Evolutionary conservation across 2,329 filamentous ascomycete genomes (phyloP).

Genomic region (Ophiostoma sp.): DNA sequence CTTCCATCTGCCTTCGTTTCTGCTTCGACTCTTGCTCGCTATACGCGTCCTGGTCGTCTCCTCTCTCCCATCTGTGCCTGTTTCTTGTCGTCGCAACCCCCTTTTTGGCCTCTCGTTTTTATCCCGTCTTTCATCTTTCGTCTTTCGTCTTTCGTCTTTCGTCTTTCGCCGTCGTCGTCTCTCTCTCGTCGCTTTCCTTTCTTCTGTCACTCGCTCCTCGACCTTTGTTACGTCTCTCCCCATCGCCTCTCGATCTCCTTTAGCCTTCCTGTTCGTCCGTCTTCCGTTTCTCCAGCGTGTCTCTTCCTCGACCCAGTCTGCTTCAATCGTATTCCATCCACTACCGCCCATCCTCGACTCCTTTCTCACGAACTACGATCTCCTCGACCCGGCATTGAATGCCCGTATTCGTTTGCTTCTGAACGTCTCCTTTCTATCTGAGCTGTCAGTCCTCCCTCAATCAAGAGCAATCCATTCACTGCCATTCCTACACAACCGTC

Average conservation of each 20-base stretch:
- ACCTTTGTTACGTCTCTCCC: conserved; percentile 1
- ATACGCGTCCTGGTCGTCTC: neutral
- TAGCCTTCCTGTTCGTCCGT: neutral
- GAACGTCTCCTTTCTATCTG: neutral
- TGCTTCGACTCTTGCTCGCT: conserved; percentile 4
- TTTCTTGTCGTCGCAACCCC: neutral
- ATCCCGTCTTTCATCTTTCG: neutral
- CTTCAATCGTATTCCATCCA: neutral
- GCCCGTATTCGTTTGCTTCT: neutral
- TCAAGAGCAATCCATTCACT: neutral
- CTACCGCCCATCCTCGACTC: neutral
- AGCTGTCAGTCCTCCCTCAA: conserved; percentile 10
- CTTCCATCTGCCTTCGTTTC: neutral
- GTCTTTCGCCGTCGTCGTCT: neutral
- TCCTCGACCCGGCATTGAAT: neutral
- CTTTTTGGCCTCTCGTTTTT: too few species aligned
- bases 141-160: neutral
- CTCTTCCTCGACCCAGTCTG: neutral
- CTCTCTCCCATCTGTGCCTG: neutral
- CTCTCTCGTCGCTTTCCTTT: neutral
- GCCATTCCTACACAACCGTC: neutral
- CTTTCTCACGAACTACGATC: neutral
- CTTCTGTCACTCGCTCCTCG: neutral
- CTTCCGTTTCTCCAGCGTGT: neutral
- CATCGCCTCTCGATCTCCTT: neutral